phyloP scores from a whole-genome alignment of 495 filamentous ascomycete genomes.

The Filosporella fistucella region DNA sequence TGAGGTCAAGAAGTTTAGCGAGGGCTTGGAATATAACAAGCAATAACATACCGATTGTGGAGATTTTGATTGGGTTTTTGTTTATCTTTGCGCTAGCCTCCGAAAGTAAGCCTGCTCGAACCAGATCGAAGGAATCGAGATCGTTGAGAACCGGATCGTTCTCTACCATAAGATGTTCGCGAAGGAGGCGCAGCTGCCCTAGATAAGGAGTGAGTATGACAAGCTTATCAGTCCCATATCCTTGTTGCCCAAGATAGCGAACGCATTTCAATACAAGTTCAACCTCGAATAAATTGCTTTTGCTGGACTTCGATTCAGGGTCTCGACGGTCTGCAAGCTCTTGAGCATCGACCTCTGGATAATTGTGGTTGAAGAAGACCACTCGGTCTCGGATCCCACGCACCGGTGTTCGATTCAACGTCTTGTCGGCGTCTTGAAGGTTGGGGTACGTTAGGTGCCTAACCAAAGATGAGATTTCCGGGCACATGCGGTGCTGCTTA shows the following conservation, averaged over 20 bases:
- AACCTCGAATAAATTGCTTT: slow-evolving; percentile 65
- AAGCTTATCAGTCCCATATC: slow-evolving; percentile 61
- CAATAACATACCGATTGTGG: slow-evolving; percentile 54
- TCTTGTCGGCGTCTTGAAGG: slow-evolving; percentile 54
- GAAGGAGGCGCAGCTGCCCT: slow-evolving; percentile 61
- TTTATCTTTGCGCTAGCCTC: slow-evolving; percentile 43
- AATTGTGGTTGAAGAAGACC: slow-evolving; percentile 60
- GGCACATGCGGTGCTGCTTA: slow-evolving; percentile 69
- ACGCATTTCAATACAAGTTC: slow-evolving; percentile 64
- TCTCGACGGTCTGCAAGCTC: slow-evolving; percentile 48
- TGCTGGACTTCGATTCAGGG: slow-evolving; percentile 32
- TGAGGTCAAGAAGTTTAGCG: slow-evolving; percentile 18
- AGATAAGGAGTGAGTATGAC: slow-evolving; percentile 74
- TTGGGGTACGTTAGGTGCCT: slow-evolving; percentile 59
- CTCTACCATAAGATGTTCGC: slow-evolving; percentile 46
- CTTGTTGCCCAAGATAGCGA: slow-evolving; percentile 70
- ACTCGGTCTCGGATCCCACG: slow-evolving; percentile 58
- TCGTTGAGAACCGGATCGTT: slow-evolving; percentile 60
- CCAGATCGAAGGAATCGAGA: slow-evolving; percentile 61
- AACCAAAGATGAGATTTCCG: slow-evolving; percentile 63
- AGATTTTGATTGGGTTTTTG: slow-evolving; percentile 52
- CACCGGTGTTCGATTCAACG: slow-evolving; percentile 40
- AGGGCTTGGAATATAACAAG: neutral
- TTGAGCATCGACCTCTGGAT: slow-evolving; percentile 43
- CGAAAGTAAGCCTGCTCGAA: slow-evolving; percentile 60